phyloP scores from a whole-genome alignment of 768 basidiomycete species.

The Xanthoconium stramineum region DNA sequence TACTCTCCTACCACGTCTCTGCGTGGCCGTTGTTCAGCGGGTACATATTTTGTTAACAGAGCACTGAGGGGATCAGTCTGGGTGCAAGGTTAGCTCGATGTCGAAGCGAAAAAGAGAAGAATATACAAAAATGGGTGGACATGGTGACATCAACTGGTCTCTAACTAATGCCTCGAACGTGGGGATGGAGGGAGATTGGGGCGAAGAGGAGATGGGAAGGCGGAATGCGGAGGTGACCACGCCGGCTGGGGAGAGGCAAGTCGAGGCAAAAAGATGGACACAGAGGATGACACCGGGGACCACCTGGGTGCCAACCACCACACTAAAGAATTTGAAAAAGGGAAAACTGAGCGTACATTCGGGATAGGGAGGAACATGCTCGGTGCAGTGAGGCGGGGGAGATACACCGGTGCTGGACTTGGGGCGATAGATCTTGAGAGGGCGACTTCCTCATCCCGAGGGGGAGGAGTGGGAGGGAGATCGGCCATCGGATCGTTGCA shows the following conservation, averaged over 20 bases:
- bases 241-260: neutral
- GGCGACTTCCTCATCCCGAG: too few relatives aligned
- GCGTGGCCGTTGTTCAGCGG: constrained; percentile 68
- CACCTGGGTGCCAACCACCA: constrained; percentile 53
- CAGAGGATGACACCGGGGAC: constrained; percentile 39
- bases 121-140: constrained; percentile 8
- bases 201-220: constrained; percentile 5
- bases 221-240: neutral
- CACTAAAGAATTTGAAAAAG: constrained; percentile 48
- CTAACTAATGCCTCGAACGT: constrained; percentile 2
- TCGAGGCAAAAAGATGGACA: constrained; percentile 30
- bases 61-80: constrained; percentile 83
- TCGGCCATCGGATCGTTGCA: constrained; percentile 4
- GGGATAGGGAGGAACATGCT: constrained; percentile 89
- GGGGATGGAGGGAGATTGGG: neutral
- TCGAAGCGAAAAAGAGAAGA: neutral
- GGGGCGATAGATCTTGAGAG: too few relatives aligned
- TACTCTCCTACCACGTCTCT: constrained; percentile 77
- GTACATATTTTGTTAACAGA: constrained; percentile 81
- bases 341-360: constrained; percentile 62
- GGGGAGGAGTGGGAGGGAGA: neutral
- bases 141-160: constrained; percentile 3
- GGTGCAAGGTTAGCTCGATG: constrained; percentile 1
- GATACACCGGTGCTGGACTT: constrained; percentile 37
- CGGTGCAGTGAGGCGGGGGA: constrained; percentile 66